phyloP scores from a whole-genome alignment of 2,329 filamentous ascomycete species.

The Phialophora macrospora region DNA sequence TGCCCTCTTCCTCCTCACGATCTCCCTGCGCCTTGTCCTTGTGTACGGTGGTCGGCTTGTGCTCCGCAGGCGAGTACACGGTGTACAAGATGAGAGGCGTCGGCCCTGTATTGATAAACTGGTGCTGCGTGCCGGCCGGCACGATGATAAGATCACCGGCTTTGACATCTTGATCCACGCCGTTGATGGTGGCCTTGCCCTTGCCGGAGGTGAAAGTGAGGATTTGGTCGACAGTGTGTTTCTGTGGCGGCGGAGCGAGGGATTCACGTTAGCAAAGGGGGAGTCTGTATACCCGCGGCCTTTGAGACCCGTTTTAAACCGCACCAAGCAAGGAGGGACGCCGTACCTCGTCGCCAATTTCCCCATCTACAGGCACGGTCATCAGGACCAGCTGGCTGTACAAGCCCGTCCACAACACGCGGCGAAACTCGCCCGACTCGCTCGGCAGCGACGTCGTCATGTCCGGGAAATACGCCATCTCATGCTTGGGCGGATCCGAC shows the following conservation, averaged over 20 bases:
- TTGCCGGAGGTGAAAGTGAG: slow-evolving; percentile 67
- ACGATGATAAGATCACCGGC: slow-evolving; percentile 65
- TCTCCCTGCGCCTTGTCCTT: slow-evolving; percentile 68
- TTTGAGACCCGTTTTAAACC: not conserved
- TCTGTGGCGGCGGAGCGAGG: slow-evolving; percentile 10
- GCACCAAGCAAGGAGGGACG: not conserved
- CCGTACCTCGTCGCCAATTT: slow-evolving; percentile 68
- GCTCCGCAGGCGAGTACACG: slow-evolving; percentile 67
- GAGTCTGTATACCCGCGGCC: not conserved
- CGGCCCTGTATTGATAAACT: slow-evolving; percentile 66
- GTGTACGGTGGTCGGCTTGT: slow-evolving; percentile 64
- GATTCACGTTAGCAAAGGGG: not conserved
- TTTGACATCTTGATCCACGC: slow-evolving; percentile 61
- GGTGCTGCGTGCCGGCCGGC: slow-evolving; percentile 68
- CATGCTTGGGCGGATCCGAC: slow-evolving; percentile 51
- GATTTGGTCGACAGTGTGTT: slow-evolving; percentile 67
- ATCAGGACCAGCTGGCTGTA: slow-evolving; percentile 68
- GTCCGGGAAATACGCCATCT: slow-evolving; percentile 66
- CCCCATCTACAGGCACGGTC: slow-evolving; percentile 66
- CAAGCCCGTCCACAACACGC: slow-evolving; percentile 66
- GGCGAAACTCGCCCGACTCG: slow-evolving; percentile 63
- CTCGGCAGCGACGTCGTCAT: slow-evolving; percentile 60
- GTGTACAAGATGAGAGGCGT: slow-evolving; percentile 66
- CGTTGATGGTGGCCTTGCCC: slow-evolving; percentile 63
- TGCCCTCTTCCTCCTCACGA: slow-evolving; percentile 64